Evolutionary conservation across 352 stramenopile genomes (phyloP), one percentile per base, ranked within the genome.

Genomic region (Phytophthora fragariae): DNA sequence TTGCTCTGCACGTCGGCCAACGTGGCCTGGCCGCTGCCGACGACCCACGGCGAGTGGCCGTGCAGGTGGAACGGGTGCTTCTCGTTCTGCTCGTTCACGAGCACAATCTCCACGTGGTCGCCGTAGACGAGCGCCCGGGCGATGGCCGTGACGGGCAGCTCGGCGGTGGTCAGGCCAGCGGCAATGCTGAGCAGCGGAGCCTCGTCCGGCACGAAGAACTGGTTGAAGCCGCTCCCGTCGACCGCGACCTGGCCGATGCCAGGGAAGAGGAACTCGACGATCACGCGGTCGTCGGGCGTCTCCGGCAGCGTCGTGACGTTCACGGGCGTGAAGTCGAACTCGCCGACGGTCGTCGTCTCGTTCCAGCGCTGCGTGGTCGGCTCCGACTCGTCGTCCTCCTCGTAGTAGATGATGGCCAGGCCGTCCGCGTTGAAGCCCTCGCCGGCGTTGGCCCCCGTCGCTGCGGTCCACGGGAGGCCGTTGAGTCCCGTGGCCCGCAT

Each of bases 51-150:
- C 8, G 77, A 79, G 62, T 87, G 77, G 0, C 55, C 72, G 59
- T 87, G 80, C 41, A 80, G 49, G 65, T 87, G 80, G 63, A 87
- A 85, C 47, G 77, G 77, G 27, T 83, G 77, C 41, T 81, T 56
- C 15, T 74, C 62, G 35, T 65, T 65, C 52, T 72, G 57, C 7
- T 77, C 57, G 57, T 80, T 81, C 1, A 62, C 54, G 10, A 84
- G 46, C 8, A 80, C 70, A 11, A 82, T 57, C 37, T 78, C 65
- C 2, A 80, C 68, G 47, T 76, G 73, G 39, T 72, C 39, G 14
- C 47, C 33, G 15, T 67, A 68, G 10, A 14, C 27, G 14, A 79
- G 65, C 10, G 46, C 15, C 0, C 46, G 58, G 0, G 58, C 53
- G 65, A 60, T 82, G 53, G 66, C 55, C 3, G 47, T 68, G 24